These are phyloP conservation scores for Harringtonia aguacate DNA, from an alignment of 2,329 filamentous ascomycete genomes.

Conservation along the genomic window DNA sequence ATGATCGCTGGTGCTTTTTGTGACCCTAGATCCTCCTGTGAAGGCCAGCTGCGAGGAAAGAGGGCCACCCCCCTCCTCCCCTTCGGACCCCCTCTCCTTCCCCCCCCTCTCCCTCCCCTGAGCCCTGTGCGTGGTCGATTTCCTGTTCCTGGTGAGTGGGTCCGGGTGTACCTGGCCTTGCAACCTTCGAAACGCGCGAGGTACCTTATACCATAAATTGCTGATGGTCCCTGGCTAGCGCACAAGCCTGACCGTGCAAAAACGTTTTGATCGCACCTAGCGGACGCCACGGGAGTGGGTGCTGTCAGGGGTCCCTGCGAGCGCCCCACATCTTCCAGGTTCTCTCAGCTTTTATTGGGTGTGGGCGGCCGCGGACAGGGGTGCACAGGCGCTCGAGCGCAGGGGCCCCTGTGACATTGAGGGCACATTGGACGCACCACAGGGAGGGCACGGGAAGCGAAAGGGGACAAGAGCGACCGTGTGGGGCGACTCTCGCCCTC, in stretches of 20 bases:
- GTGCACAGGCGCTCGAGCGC: not conserved
- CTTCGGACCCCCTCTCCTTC: too few species aligned
- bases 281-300: constrained; percentile 6
- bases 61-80: too few species aligned
- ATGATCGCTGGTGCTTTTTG: too few species aligned
- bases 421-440: not conserved
- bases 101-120: too few species aligned
- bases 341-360: constrained; percentile 4
- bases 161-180: too few species aligned
- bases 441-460: not conserved
- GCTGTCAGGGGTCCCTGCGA: constrained; percentile 2
- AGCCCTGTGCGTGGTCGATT: too few species aligned
- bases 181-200: too few species aligned
- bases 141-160: too few species aligned
- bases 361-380: not conserved
- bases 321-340: not conserved
- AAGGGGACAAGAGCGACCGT: not conserved
- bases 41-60: too few species aligned
- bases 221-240: constrained; percentile 1
- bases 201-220: too few species aligned
- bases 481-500: too few species aligned
- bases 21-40: too few species aligned
- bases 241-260: not conserved
- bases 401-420: not conserved
- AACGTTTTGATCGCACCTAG: constrained; percentile 9